These are phyloP conservation scores for Fomitopsis pinicola DNA, from an alignment of 1,284 basidiomycete species.

Conservation along the genomic window DNA sequence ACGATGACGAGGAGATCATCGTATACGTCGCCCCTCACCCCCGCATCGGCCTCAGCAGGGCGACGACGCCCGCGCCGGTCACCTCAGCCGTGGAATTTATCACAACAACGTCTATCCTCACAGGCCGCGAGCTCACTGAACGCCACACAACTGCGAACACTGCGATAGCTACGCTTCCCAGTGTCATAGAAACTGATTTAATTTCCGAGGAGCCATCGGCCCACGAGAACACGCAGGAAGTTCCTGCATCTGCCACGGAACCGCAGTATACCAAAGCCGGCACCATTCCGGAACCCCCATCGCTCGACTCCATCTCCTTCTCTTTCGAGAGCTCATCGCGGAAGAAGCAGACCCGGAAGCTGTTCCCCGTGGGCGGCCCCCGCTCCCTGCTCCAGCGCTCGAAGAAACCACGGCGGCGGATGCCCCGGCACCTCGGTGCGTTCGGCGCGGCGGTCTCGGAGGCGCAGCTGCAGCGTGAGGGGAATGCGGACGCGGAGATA, in stretches of 20 bases:
- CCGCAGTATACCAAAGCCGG: neutral
- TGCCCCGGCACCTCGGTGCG: conserved; percentile 38
- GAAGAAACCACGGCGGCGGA: conserved; percentile 23
- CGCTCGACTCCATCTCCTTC: conserved; percentile 19
- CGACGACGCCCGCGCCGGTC: conserved; percentile 6
- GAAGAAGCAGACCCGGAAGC: conserved; percentile 15
- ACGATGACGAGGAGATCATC: conserved; percentile 36
- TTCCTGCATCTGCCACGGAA: neutral
- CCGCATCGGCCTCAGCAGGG: conserved; percentile 18
- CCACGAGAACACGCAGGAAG: neutral
- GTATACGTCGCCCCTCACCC: conserved; percentile 39
- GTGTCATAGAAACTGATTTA: neutral
- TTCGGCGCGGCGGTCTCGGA: conserved; percentile 59
- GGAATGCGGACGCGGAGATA: conserved; percentile 46
- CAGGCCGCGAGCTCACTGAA: conserved; percentile 16
- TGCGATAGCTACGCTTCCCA: neutral
- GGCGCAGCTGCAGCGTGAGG: conserved; percentile 37
- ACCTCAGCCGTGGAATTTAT: conserved; percentile 1
- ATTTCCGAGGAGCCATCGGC: neutral
- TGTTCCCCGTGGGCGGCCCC: conserved; percentile 19
- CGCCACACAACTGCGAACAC: neutral
- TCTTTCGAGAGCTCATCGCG: conserved; percentile 8
- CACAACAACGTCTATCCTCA: conserved; percentile 28
- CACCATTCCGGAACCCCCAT: conserved; percentile 3
- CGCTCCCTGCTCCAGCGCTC: conserved; percentile 19